Conservation (phyloP, 2,329 filamentous ascomycete species). For the Fusarium sp. region DNA sequence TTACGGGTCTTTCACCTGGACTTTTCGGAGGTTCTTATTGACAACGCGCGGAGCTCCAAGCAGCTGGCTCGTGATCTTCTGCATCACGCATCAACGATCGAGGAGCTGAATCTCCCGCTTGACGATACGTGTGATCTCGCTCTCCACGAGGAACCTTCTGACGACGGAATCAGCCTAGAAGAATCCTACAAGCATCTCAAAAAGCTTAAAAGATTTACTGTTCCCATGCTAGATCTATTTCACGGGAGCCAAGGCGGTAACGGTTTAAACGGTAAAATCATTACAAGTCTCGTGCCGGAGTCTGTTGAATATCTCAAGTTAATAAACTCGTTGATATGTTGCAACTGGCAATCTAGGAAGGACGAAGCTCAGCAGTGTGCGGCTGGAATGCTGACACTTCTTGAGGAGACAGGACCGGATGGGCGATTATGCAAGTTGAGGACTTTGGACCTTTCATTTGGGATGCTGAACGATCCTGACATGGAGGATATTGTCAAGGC, state of each 20-base stretch:
- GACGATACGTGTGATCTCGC: neutral
- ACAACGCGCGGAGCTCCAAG: fast-evolving
- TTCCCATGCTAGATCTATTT: neutral
- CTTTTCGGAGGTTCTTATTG: fast-evolving
- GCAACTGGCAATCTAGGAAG: neutral
- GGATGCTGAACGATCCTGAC: neutral
- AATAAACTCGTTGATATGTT: fast-evolving
- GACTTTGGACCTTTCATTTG: neutral
- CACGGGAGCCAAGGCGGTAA: neutral
- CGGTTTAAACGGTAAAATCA: neutral
- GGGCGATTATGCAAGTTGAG: neutral
- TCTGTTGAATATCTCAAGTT: neutral
- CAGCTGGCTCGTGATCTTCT: neutral
- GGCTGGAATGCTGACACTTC: fast-evolving
- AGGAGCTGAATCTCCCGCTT: neutral
- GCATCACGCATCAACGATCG: neutral
- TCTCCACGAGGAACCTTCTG: neutral
- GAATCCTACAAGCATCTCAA: neutral
- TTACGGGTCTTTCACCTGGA: neutral
- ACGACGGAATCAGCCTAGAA: neutral
- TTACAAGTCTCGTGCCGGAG: neutral
- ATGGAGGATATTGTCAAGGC: neutral
- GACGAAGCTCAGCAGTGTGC: neutral
- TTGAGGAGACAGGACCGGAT: neutral
- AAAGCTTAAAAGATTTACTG: neutral